Evolutionary conservation across 2,329 filamentous ascomycete species (phyloP), one percentile per base, ranked within the genome.

Genomic region (Trichoderma arundinaceum): DNA sequence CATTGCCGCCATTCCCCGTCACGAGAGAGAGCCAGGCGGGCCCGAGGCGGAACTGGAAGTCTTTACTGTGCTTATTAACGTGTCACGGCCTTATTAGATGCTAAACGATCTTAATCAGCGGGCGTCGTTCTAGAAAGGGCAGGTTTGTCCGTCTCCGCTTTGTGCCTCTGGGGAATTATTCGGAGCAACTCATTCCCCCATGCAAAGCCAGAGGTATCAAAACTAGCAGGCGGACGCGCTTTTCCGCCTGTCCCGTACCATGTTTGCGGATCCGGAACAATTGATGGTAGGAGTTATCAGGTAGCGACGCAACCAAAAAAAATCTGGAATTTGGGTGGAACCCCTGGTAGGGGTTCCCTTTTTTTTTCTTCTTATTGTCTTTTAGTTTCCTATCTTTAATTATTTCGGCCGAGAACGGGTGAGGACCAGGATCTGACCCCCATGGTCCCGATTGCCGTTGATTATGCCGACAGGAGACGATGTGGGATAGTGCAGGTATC

Each of bases 21-120:
- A 83, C 19, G 81, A 86, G 72, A 86, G 83, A 67, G 78, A 83
- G 43, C 79, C 82, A 0, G 83, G 83, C 32, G 88, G 86, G 0
- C 81, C 87, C 9, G 86, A 89, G 68, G 85, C 90, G 41, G 92
- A 95, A 74, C 81, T 94, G 68, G 93, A 97, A 79, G 90, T 90
- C 71, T 84, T 93, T 65, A 92, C 88, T 1, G 82, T 95, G 33
- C 91, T 91, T 77, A 85, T 90, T 67, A 90, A 95, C 76, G 78
- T 96, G 22, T 44, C 62, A 17, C 43, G 54, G 28, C 62, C 52
- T 15, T 65, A 59, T 6, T 65, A 65, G 61, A 49, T 19, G 51
- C 35, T 17, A 44, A 33, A n/a, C 33, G 52, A 39, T 22, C 12
- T 49, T 33, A 28, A 43, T 41, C 10, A 43, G 48, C 22, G 46